Evolutionary conservation across 139 green algal genomes (phyloP).

Genomic region (Chlamydomonas eustigma): DNA sequence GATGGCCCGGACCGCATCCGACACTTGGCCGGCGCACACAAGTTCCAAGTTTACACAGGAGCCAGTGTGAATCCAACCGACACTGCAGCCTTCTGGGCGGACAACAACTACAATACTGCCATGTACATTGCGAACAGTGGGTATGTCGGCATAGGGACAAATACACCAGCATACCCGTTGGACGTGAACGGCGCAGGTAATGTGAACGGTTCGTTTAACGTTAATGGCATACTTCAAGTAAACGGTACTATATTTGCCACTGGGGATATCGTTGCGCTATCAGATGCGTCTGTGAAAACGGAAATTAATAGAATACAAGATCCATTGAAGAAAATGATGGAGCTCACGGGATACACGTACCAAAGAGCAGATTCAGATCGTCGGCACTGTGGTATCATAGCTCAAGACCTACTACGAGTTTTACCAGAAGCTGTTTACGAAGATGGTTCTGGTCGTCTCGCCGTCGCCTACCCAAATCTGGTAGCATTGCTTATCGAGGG

Average conservation of each 20-base stretch:
- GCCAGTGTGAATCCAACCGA: too few relatives aligned
- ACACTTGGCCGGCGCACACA: too few relatives aligned
- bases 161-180: too few relatives aligned
- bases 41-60: too few relatives aligned
- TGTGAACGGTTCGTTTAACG: too few relatives aligned
- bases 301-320: neutral
- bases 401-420: slow-evolving; percentile 2
- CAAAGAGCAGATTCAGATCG: neutral
- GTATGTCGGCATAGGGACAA: too few relatives aligned
- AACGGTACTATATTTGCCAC: slow-evolving; percentile 5
- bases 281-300: neutral
- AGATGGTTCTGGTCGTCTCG: neutral
- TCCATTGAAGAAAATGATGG: neutral
- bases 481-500: neutral
- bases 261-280: neutral
- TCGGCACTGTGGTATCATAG: neutral
- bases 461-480: slow-evolving; percentile 5
- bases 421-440: slow-evolving; percentile 7
- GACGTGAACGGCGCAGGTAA: too few relatives aligned
- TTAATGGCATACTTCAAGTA: neutral
- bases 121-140: too few relatives aligned
- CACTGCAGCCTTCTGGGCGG: too few relatives aligned
- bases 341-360: slow-evolving; percentile 1
- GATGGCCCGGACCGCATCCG: too few relatives aligned
- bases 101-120: too few relatives aligned